phyloP scores from a whole-genome alignment of 169 alveolate species.

The Babesia bovis region DNA sequence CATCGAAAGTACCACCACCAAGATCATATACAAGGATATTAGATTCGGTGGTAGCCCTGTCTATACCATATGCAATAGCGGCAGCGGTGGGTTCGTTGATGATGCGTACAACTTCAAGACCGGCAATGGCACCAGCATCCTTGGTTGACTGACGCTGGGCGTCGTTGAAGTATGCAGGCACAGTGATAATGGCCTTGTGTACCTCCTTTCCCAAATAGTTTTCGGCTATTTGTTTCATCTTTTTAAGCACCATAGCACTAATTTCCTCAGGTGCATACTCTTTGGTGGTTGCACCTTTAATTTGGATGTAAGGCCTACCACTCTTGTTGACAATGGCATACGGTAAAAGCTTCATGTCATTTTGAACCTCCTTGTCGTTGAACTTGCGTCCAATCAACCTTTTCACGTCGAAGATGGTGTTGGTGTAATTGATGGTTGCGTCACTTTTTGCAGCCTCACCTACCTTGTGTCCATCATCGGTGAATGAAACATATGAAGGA shows the following conservation, averaged over 20 bases:
- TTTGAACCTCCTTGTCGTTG: constrained; percentile 93
- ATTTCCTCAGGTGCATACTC: constrained; percentile 98
- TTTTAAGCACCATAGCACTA: constrained; percentile 95
- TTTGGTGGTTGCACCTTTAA: constrained; percentile 88
- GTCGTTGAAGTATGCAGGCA: constrained; percentile 99
- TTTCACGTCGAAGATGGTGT: constrained; percentile 97
- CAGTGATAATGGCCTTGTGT: constrained; percentile 93
- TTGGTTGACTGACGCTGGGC: constrained; percentile 99
- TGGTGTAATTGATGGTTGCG: constrained; percentile 94
- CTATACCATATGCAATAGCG: constrained; percentile 99
- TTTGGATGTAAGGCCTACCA: constrained; percentile 93
- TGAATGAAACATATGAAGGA: constrained; percentile 97
- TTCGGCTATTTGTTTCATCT: constrained; percentile 97
- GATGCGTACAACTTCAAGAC: constrained; percentile 95
- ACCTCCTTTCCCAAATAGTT: constrained; percentile 94
- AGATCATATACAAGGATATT: constrained; percentile 97
- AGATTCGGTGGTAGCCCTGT: constrained; percentile 91
- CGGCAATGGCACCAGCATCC: constrained; percentile 99
- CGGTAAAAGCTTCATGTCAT: constrained; percentile 95
- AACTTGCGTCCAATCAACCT: constrained; percentile 97
- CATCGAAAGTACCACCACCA: constrained; percentile 99
- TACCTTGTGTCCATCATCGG: constrained; percentile 92
- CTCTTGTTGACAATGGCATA: constrained; percentile 91
- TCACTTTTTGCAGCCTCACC: constrained; percentile 98
- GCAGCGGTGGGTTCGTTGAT: constrained; percentile 99